Evolutionary conservation across 164 flowering plant species (phyloP).

Genomic region (Saururus chinensis): DNA sequence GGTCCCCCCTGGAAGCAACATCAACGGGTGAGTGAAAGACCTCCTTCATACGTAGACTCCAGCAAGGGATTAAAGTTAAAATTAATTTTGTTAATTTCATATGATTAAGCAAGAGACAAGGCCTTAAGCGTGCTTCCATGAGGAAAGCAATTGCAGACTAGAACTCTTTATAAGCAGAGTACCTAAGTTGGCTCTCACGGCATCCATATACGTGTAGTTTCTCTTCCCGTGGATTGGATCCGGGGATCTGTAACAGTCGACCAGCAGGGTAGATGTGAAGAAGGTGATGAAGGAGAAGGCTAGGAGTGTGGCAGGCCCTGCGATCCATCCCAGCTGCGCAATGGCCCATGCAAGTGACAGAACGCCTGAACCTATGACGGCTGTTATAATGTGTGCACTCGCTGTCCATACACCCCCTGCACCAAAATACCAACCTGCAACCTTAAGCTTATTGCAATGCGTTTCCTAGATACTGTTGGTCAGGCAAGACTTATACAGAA

Average conservation of each 20-base stretch:
- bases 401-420: conserved; percentile 41
- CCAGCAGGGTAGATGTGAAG: too few species aligned
- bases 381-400: conserved; percentile 44
- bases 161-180: background rate
- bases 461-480: too few species aligned
- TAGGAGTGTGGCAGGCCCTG: conserved; percentile 20
- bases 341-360: conserved; percentile 40
- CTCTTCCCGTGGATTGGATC: conserved; percentile 28
- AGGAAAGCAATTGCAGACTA: background rate
- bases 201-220: conserved; percentile 35
- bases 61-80: too few species aligned
- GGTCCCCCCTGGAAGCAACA: conserved; percentile 19
- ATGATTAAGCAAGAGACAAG: background rate
- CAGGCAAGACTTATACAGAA: too few species aligned
- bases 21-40: too few species aligned
- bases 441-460: too few species aligned
- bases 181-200: conserved; percentile 35
- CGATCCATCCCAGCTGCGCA: conserved; percentile 55
- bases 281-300: conserved; percentile 25
- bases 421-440: too few species aligned
- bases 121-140: too few species aligned
- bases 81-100: too few species aligned
- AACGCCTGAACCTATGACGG: too few species aligned
- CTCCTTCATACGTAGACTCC: too few species aligned
- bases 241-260: too few species aligned